phyloP scores from a whole-genome alignment of 495 filamentous ascomycete genomes.

The Chaetomium tenue region DNA sequence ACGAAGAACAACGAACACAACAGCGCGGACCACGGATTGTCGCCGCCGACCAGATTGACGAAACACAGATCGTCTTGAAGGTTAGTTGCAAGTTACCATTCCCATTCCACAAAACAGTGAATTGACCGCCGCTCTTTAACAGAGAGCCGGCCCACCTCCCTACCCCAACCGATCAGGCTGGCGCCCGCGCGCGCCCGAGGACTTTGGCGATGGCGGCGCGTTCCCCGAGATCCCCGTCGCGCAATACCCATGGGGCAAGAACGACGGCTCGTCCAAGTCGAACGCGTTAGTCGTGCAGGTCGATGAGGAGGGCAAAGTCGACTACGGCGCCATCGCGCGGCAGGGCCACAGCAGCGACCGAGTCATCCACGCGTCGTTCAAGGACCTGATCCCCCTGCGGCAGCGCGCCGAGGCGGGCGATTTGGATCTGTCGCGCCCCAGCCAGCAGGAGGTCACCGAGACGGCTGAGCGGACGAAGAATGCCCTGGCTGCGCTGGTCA shows the following conservation, averaged over 20 bases:
- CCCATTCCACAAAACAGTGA: neutral
- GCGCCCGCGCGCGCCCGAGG: constrained; percentile 80
- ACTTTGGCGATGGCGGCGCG: constrained; percentile 94
- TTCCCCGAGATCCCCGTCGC: constrained; percentile 94
- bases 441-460: constrained; percentile 74
- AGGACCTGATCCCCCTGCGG: constrained; percentile 90
- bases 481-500: constrained; percentile 77
- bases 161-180: constrained; percentile 83
- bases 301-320: constrained; percentile 85
- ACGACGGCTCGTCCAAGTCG: constrained; percentile 61
- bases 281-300: constrained; percentile 92
- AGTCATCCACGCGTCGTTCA: constrained; percentile 92
- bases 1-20: constrained; percentile 75
- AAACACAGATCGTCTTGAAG: constrained; percentile 83
- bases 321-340: constrained; percentile 93
- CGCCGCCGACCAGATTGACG: constrained; percentile 71
- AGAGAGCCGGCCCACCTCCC: constrained; percentile 82
- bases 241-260: constrained; percentile 93
- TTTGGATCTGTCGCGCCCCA: constrained; percentile 83
- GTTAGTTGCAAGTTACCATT: constrained; percentile 43
- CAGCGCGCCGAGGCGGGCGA: constrained; percentile 94
- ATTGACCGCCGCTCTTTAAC: constrained; percentile 25
- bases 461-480: constrained; percentile 85
- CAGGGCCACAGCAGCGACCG: constrained; percentile 81
- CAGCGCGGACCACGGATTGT: constrained; percentile 77